A percentile compares a stretch with the other conserved stretches of the same genome.
phyloP scores from a whole-genome alignment of 2,329 filamentous ascomycete species.

The Elsinoe ampelina region DNA sequence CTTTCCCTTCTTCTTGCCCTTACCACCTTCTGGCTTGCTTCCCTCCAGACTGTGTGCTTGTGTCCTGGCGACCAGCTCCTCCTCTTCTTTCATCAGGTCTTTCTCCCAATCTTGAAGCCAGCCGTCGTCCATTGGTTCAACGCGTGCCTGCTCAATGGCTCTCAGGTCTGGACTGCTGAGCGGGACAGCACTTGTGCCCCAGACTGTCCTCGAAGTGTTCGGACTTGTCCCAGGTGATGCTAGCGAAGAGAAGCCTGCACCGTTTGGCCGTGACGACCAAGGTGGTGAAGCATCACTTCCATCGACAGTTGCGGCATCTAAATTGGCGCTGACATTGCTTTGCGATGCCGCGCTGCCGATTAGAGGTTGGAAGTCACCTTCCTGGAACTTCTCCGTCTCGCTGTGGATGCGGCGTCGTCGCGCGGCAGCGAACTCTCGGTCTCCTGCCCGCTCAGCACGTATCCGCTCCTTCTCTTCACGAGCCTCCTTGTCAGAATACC shows the following conservation, averaged over 20 bases:
- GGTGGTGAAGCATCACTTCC: conserved; percentile 19
- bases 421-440: conserved; percentile 57
- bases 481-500: conserved; percentile 71
- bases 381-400: conserved; percentile 42
- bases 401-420: conserved; percentile 51
- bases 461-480: conserved; percentile 79
- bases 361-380: conserved; percentile 37
- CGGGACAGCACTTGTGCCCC: conserved; percentile 70
- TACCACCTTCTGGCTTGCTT: conserved; percentile 25
- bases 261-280: conserved; percentile 27
- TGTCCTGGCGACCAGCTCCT: conserved; percentile 43
- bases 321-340: not conserved
- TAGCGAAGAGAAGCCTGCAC: conserved; percentile 56
- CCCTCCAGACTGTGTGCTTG: conserved; percentile 28
- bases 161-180: conserved; percentile 49
- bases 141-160: conserved; percentile 31
- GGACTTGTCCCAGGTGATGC: conserved; percentile 77
- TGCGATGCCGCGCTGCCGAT: conserved; percentile 19
- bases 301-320: not conserved
- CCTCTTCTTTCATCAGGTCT: conserved; percentile 60
- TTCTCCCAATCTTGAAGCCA: conserved; percentile 82
- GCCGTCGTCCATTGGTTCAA: conserved; percentile 56
- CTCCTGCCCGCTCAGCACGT: conserved; percentile 71
- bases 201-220: conserved; percentile 68
- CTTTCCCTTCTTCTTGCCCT: conserved; percentile 56